phyloP scores from a whole-genome alignment of 1,284 basidiomycete species.

The Ganoderma sinense region DNA sequence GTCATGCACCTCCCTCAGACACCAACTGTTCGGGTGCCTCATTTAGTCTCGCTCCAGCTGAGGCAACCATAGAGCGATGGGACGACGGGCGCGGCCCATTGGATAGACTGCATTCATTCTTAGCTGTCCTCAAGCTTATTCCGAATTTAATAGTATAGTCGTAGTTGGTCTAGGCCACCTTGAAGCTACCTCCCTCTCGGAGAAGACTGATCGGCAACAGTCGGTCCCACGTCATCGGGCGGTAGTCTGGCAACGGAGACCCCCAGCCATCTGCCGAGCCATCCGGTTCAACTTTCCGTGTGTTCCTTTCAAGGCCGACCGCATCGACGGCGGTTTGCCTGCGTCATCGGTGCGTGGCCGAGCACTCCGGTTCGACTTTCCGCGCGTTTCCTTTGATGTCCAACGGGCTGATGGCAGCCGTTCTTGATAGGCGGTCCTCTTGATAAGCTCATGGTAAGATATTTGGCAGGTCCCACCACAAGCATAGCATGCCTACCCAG shows the following conservation, averaged over 20 bases:
- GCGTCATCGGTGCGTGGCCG: too few relatives aligned
- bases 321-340: too few relatives aligned
- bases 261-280: background rate
- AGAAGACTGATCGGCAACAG: too few relatives aligned
- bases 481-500: background rate
- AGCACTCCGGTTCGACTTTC: too few relatives aligned
- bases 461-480: background rate
- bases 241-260: background rate
- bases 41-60: background rate
- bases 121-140: background rate
- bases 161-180: background rate
- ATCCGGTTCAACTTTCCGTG: background rate
- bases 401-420: background rate
- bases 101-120: background rate
- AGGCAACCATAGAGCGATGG: background rate
- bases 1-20: background rate
- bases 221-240: too few relatives aligned
- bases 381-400: too few relatives aligned
- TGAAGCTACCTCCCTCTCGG: background rate
- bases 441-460: background rate
- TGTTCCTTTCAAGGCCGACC: background rate
- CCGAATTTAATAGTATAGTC: background rate
- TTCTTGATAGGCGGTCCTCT: background rate
- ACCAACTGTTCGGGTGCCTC: background rate
- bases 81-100: too few relatives aligned